Conservation (phyloP, 208 protist genomes). For the Acanthamoeba quina region DNA sequence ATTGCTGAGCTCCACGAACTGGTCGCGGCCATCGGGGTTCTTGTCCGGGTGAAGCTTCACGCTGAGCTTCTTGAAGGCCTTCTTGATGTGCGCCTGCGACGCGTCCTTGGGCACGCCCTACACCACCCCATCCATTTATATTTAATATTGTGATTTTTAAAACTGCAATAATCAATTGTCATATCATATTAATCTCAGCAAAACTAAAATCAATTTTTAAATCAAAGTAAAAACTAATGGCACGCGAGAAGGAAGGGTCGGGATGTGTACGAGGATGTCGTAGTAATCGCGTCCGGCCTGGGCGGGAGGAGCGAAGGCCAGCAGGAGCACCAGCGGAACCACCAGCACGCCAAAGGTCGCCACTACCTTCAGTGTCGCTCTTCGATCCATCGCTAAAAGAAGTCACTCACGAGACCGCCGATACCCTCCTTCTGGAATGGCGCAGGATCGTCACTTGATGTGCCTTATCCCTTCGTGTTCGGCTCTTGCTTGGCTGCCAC, state of each 20-base stretch:
- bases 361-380: not conserved
- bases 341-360: not conserved
- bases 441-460: no score
- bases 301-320: not conserved
- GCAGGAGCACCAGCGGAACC: constrained; percentile 3
- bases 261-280: not conserved
- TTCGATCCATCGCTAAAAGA: not conserved
- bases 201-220: not conserved
- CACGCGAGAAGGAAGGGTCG: not conserved
- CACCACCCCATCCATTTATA: not conserved
- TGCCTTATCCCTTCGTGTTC: no score
- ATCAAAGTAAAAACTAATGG: not conserved
- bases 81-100: constrained; percentile 85
- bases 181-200: not conserved
- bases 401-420: no score
- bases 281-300: constrained; percentile 26
- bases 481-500: not conserved
- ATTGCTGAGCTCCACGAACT: constrained; percentile 57
- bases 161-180: not conserved
- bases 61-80: constrained; percentile 85
- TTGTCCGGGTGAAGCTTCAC: constrained; percentile 89
- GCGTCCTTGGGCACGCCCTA: constrained; percentile 79
- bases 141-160: not conserved
- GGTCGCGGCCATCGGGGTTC: constrained; percentile 74
- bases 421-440: not conserved